Base-by-base conservation (phyloP, 2,329 filamentous ascomycete species). In the Xylaria sp. region DNA sequence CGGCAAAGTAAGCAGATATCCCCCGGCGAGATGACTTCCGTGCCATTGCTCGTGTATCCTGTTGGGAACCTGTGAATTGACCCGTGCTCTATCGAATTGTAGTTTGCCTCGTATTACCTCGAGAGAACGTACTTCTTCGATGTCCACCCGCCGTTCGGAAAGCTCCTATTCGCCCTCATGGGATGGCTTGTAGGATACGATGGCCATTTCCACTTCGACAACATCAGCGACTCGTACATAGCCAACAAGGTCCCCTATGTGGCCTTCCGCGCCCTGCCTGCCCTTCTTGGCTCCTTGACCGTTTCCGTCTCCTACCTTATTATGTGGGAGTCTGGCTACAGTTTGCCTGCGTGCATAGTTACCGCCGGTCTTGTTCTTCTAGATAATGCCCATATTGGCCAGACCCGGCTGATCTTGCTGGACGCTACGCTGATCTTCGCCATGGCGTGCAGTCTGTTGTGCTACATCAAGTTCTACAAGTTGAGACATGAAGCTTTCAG, bases 281-380 rank as follows among this genome's bases (percentile, higher is more conserved):
- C 94, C 55, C 84, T 94, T 45, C 85, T 97, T 64, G 94, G 94
- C 62, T 89, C 94, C 52, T 78, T 99, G 63, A 99, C 94, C 9
- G 91, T 99, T 47, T 89, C 92, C n/a, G 89, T 93, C 44, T 87
- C 91, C 52, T 99, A 96, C 74, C 77, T 96, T 71, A 99, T 96
- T 74, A 99, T 99, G 94, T 99, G 94, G 94, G 94, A 99, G 76
- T 97, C 94, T 45, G 94, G 92, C 60, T 99, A 99, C 76, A 96
- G 91, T 61, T 80, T 99, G 39, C 94, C 94, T 9, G 94, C 94
- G 52, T 96, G 91, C 71, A 79, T 97, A 50, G 80, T 97, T 52
- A 91, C 94, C 6, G 85, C 94, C 38, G 86, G 90, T 22, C 79
- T 99, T 34, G 82, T 99, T 60, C 87, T 99, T 40, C 90, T 99